Base-by-base conservation (phyloP, 2,329 filamentous ascomycete genomes). In the Epichloe scottii region DNA sequence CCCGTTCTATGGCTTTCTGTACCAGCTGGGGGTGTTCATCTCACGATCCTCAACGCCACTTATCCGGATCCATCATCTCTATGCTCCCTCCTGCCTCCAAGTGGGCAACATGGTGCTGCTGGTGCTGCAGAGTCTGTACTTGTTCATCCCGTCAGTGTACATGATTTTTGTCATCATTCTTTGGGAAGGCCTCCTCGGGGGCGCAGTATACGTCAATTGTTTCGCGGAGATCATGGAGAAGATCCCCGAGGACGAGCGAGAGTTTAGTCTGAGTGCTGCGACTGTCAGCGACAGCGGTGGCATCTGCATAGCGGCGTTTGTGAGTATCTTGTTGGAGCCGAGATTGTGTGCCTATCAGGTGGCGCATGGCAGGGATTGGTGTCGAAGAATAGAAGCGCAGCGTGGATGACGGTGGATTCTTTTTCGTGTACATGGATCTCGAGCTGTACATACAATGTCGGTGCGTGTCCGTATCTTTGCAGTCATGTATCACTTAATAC, bases 11-110 rank as follows among this genome's bases (percentile, higher is more conserved):
- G 86, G 86, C 56, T 90, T 94, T 52, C 84, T 97, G 54, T 97
- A 98, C 67, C 91, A 98, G 71, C 73, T 90, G 3, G 93, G 93
- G 51, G 93, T 97, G 56, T 97, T 97, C 70, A 79, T 97, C 59
- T 95, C 91, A 0, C 84, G 93, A 15, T 94, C 89, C 0, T 95
- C 89, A 0, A 89, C 88, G 1, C 89, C 91, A 0, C 95, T 95
- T 65, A 64, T 94, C 58, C 84, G 90, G 30, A 77, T 97, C 41
- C 86, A 85, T 59, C 73, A 81, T 46, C 76, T 97, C 2, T 97
- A 97, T 63, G 59, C 87, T 0, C 90, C 90, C 0, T 88, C 89
- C 0, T 66, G 91, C 10, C 76, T 98, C 0, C 93, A 97, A 66
- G 71, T 93, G 2, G 74, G 74, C 53, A 98, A 97, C 60, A 74